Base-by-base conservation (phyloP, 2,329 filamentous ascomycete species). In the Fusarium scirpi region DNA sequence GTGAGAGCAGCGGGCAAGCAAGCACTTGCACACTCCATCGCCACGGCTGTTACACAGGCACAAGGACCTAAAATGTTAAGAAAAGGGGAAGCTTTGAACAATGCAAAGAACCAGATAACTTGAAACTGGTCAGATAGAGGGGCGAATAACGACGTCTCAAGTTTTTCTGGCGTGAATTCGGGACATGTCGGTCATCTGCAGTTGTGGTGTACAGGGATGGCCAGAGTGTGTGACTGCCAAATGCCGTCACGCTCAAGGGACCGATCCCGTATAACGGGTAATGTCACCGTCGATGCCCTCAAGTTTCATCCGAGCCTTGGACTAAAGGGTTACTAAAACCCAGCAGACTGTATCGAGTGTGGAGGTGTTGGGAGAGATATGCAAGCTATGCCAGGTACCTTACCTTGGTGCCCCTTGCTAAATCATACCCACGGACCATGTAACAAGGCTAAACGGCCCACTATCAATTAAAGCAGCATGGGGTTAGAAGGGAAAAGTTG, bases 1-100 rank as follows among this genome's bases (percentile, higher is more conserved):
- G 81, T 84, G 46, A 80, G 81, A 62, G 77, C 76, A 27, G 64
- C 71, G 73, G 72, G 77, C 60, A 77, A 70, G 64, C 59, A 73
- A 54, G 71, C 67, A 52, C 69, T 76, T 63, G 74, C 75, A 38
- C 63, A 76, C 54, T 73, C 72, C 47, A 76, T 76, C 63, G 61
- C 60, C 41, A 65, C 65, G 60, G 75, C 75, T 61, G 72, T 69
- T 48, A 63, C 66, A 53, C 67, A 62, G 54, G 59, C 67, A 48
- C 67, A 58, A 45, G 48, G 52, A 52, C 30, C 56, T 54, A 56
- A 60, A 11, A 48, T 34, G 53, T 34, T 60, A 27, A 43, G 65
- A 41, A 48, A 59, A 54, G 49, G 34, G 46, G 58, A 41, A 45
- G 25, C 16, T 13, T 12, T 25, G 20, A 44, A 67, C 40, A 40